Conservation (phyloP, 352 stramenopile genomes). For the Pelagophyceae sp. region DNA sequence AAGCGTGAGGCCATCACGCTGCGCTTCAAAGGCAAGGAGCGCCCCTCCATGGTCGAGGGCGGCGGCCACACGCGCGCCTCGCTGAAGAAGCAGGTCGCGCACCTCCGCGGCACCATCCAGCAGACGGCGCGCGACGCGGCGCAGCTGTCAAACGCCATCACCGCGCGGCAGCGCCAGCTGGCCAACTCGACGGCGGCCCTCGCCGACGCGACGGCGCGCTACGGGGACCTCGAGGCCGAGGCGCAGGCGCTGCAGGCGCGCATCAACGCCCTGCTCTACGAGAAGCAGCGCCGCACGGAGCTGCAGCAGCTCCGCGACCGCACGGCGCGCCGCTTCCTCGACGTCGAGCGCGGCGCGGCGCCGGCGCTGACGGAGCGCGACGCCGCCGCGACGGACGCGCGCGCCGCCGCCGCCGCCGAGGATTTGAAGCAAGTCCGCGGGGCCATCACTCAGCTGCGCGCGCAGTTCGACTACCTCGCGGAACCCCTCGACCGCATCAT, state of each 20-base stretch:
- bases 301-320: not conserved
- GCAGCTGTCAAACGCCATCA: constrained; percentile 49
- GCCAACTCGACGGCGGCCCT: constrained; percentile 63
- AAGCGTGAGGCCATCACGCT: constrained; percentile 83
- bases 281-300: constrained; percentile 55
- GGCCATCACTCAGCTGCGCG: not conserved
- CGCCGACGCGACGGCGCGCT: constrained; percentile 39
- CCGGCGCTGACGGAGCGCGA: not conserved
- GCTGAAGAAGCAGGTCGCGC: constrained; percentile 63
- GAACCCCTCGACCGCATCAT: constrained; percentile 18
- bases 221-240: constrained; percentile 30
- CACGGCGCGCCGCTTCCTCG: not conserved
- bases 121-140: constrained; percentile 45
- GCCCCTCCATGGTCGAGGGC: not conserved
- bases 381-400: not conserved
- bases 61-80: constrained; percentile 64
- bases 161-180: constrained; percentile 39
- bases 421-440: not conserved
- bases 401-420: not conserved
- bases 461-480: constrained; percentile 17
- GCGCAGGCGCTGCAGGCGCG: constrained; percentile 52
- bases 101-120: constrained; percentile 1
- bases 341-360: not conserved
- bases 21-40: constrained; percentile 16
- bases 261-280: constrained; percentile 75